Base-by-base conservation (phyloP, 768 basidiomycete species). In the Porphyrellus cyaneotinctus region DNA sequence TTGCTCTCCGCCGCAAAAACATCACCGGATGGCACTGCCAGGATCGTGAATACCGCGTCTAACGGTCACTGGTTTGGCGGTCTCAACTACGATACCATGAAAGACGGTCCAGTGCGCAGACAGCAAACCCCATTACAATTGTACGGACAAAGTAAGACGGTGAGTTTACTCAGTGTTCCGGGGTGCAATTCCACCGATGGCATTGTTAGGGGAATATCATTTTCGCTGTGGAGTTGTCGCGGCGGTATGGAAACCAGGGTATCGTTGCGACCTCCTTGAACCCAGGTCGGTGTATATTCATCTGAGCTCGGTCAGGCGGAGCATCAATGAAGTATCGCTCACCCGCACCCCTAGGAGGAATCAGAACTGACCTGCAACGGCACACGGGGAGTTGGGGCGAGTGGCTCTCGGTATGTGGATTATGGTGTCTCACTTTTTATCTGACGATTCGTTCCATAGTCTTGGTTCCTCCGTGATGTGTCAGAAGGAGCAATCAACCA, bases 401-500 rank as follows among this genome's bases (percentile, higher is more conserved):
- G 48, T n/a, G 6, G 26, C 6, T 64, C 7, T 4, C 18, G 4
- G 67, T 63, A 48, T 6, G 67, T n/a, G 31, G 18, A 7, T 43
- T 2, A 8, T 9, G 0, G 1, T 2, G n/a, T 35, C 32, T 9
- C 20, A 8, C 13, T 3, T 7, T 15, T 43, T 13, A 1, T 31
- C 26, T 59, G 23, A 56, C 20, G 37, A 17, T 24, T 14, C 28
- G 28, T 10, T 18, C 9, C 15, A 14, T 38, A 66, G 66, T 32
- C n/a, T 30, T 0, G 28, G 14, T 30, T 66, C 3, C 33, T 73
- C 2, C 67, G 68, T 36, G 68, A 72, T 17, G 63, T 68, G 0
- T 50, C 68, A 1, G 66, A 69, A 23, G 80, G 81, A 15, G 77
- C 77, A 0, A 59, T 81, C 15, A 81, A 78, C 2, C 78, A 74